phyloP scores from a whole-genome alignment of 1,284 basidiomycete species.

The Marasmius fiardii region DNA sequence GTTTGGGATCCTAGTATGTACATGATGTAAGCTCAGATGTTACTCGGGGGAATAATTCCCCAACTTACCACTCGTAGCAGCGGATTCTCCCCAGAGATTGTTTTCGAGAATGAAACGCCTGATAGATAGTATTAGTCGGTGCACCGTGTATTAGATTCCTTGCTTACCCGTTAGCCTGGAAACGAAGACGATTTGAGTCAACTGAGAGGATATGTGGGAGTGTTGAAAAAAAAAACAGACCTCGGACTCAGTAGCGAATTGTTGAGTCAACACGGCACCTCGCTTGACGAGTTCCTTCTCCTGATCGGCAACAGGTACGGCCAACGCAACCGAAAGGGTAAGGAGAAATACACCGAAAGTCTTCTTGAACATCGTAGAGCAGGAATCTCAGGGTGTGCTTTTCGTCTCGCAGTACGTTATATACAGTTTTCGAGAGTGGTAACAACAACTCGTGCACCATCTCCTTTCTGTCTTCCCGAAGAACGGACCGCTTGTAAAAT shows the following conservation, averaged over 20 bases:
- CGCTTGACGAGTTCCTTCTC: constrained; percentile 21
- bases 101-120: constrained; percentile 29
- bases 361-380: too few species aligned
- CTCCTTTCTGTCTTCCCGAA: too few species aligned
- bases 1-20: constrained; percentile 23
- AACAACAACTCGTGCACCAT: too few species aligned
- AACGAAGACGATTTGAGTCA: too few species aligned
- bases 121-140: not conserved
- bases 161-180: too few species aligned
- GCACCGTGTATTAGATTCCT: not conserved
- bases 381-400: too few species aligned
- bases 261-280: constrained; percentile 24
- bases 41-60: not conserved
- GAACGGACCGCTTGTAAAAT: too few species aligned
- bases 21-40: not conserved
- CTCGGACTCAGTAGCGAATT: constrained; percentile 27
- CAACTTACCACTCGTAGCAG: constrained; percentile 22
- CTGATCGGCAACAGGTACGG: constrained; percentile 14
- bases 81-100: constrained; percentile 27
- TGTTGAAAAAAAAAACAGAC: constrained; percentile 16
- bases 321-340: not conserved
- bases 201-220: too few species aligned
- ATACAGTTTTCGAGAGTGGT: too few species aligned
- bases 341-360: too few species aligned
- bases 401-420: too few species aligned